Conservation (phyloP, 441 rosid species). For the Monsonia emarginata region DNA sequence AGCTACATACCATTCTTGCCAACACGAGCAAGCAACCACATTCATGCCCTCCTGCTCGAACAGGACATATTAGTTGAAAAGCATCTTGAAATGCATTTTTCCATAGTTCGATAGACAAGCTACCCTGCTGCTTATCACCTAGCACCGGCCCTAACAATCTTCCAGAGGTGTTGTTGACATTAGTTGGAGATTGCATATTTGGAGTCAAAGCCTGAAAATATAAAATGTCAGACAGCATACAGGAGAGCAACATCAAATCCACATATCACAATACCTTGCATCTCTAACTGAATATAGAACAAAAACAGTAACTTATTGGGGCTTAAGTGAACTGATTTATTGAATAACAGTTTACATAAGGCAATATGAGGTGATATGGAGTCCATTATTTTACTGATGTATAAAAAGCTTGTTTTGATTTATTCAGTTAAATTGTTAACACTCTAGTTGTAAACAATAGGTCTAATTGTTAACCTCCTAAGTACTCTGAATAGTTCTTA, state of each 20-base stretch:
- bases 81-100: conserved; percentile 88
- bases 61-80: conserved; percentile 87
- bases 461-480: neutral
- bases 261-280: neutral
- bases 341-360: neutral
- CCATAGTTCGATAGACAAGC: conserved; percentile 79
- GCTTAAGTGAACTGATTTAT: neutral
- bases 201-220: conserved; percentile 72
- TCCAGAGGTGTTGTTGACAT: conserved; percentile 36
- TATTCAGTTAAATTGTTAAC: neutral
- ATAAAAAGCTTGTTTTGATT: neutral
- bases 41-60: conserved; percentile 82
- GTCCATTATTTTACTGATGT: neutral
- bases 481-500: conserved; percentile 11
- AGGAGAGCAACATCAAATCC: neutral
- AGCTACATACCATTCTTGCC: conserved; percentile 61
- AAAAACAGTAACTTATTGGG: neutral
- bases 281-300: neutral
- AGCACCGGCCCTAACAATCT: conserved; percentile 29
- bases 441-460: neutral
- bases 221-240: neutral
- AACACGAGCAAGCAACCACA: conserved; percentile 79
- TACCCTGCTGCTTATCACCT: conserved; percentile 46
- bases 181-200: conserved; percentile 60
- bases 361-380: neutral